Conservation (phyloP, 2,329 filamentous ascomycete species). For the Didymella pomorum region DNA sequence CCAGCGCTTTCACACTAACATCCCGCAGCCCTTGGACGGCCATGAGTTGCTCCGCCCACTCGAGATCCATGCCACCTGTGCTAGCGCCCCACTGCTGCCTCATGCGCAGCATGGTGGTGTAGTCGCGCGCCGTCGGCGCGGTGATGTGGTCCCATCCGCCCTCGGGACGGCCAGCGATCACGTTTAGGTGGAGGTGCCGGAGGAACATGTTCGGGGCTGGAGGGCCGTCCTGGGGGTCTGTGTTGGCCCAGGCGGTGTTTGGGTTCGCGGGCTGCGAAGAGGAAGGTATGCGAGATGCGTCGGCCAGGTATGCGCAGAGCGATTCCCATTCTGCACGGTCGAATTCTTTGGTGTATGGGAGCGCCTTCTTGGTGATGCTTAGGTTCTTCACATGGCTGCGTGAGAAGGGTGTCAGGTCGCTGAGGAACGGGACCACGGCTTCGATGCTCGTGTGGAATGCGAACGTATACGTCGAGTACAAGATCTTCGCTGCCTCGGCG, state of each 20-base stretch:
- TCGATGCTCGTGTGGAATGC: constrained; percentile 68
- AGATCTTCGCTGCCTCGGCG: constrained; percentile 62
- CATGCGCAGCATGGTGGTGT: constrained; percentile 37
- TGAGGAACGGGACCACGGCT: constrained; percentile 66
- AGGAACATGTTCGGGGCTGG: constrained; percentile 20
- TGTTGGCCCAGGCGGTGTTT: neutral
- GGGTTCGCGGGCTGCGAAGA: neutral
- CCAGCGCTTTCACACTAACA: constrained; percentile 62
- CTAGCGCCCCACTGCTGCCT: constrained; percentile 37
- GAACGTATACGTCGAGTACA: constrained; percentile 66
- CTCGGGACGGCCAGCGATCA: constrained; percentile 63
- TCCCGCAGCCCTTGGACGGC: constrained; percentile 59
- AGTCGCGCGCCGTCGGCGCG: constrained; percentile 33
- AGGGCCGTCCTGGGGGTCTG: neutral
- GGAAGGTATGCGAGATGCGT: neutral
- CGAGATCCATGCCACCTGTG: constrained; percentile 51
- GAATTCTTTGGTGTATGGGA: constrained; percentile 63
- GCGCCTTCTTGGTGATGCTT: constrained; percentile 63
- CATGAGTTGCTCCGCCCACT: constrained; percentile 66
- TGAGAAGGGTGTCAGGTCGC: constrained; percentile 62
- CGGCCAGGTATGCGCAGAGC: constrained; percentile 56
- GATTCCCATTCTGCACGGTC: constrained; percentile 64
- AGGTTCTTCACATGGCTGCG: constrained; percentile 60
- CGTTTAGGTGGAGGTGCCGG: constrained; percentile 53
- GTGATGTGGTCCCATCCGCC: constrained; percentile 59